Conservation (phyloP, 1,284 basidiomycete species). For the Exsudoporus floridanus region DNA sequence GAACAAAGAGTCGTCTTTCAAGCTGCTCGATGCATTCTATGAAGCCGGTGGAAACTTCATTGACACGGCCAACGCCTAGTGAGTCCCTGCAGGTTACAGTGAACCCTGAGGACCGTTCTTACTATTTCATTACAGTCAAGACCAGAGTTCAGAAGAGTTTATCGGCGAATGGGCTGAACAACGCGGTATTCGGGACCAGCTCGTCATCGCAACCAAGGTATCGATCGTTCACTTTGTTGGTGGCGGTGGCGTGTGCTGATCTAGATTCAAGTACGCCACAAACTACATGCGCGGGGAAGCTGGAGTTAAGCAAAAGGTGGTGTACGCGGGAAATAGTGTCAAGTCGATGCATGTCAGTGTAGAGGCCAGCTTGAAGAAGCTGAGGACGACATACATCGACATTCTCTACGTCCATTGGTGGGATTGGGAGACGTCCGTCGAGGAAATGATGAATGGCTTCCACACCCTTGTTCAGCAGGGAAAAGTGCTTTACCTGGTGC, state of each 20-base stretch:
- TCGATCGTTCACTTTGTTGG: too few species aligned
- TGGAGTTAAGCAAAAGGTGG: neutral
- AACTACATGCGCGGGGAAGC: neutral
- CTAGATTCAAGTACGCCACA: neutral
- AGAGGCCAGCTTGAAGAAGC: too few species aligned
- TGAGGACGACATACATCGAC: too few species aligned
- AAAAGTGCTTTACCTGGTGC: neutral
- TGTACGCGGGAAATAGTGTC: neutral
- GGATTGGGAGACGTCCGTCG: neutral
- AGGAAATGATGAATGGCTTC: neutral
- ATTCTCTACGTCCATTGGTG: too few species aligned
- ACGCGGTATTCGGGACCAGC: conserved; percentile 44
- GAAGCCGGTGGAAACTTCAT: conserved; percentile 43
- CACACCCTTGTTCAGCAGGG: neutral
- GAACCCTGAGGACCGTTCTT: neutral
- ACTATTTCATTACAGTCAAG: conserved; percentile 29
- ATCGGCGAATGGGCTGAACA: conserved; percentile 49
- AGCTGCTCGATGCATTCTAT: conserved; percentile 42
- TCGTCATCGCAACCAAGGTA: conserved; percentile 49
- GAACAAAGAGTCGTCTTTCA: conserved; percentile 40
- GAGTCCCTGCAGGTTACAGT: neutral
- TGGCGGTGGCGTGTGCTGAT: too few species aligned
- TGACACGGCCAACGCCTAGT: conserved; percentile 40
- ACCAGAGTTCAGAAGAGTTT: conserved; percentile 42
- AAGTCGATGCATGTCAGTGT: neutral